A percentile compares a stretch with the other conserved stretches of the same genome.
Conservation (phyloP, 495 filamentous ascomycete genomes). For the Hypoxylon fuscum region DNA sequence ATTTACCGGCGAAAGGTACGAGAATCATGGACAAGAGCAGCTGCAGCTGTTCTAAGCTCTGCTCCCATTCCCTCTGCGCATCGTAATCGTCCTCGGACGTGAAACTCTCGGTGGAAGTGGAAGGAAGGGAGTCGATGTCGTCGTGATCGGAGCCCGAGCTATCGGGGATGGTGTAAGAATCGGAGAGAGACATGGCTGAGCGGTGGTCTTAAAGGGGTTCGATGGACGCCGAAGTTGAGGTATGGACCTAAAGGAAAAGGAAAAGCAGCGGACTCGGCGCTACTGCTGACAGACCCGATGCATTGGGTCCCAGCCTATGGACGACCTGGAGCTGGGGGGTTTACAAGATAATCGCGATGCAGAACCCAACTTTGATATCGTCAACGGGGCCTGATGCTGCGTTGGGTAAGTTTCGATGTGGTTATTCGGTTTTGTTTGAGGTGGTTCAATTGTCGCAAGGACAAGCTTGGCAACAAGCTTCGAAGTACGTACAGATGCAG, state of each 20-base stretch:
- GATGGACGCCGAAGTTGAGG: too few species aligned
- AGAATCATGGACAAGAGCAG: slow-evolving; percentile 91
- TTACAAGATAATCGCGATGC: slow-evolving; percentile 12
- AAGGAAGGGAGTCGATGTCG: slow-evolving; percentile 82
- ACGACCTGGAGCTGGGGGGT: slow-evolving; percentile 40
- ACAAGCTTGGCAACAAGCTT: slow-evolving; percentile 1
- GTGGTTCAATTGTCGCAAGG: slow-evolving; percentile 20
- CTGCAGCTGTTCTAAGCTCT: slow-evolving; percentile 91
- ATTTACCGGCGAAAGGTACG: slow-evolving; percentile 92
- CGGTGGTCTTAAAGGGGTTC: slow-evolving; percentile 21
- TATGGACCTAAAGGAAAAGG: too few species aligned
- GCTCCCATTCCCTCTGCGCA: slow-evolving; percentile 93
- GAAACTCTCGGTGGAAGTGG: slow-evolving; percentile 70
- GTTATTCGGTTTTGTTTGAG: slow-evolving; percentile 5
- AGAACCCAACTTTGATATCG: slow-evolving; percentile 2
- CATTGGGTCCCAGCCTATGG: slow-evolving; percentile 56
- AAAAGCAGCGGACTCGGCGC: slow-evolving; percentile 39
- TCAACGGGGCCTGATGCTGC: slow-evolving; percentile 1
- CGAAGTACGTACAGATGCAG: slow-evolving; percentile 21
- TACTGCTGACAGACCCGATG: slow-evolving; percentile 39
- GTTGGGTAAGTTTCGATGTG: slow-evolving; percentile 7
- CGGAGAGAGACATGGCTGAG: slow-evolving; percentile 51
- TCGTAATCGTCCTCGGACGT: slow-evolving; percentile 72
- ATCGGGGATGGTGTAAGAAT: slow-evolving; percentile 56
- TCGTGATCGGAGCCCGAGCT: slow-evolving; percentile 61